A percentile compares a stretch with the other conserved stretches of the same genome.
Conservation (phyloP, 208 protist species). For the Kentomonas sorsogonicus region DNA sequence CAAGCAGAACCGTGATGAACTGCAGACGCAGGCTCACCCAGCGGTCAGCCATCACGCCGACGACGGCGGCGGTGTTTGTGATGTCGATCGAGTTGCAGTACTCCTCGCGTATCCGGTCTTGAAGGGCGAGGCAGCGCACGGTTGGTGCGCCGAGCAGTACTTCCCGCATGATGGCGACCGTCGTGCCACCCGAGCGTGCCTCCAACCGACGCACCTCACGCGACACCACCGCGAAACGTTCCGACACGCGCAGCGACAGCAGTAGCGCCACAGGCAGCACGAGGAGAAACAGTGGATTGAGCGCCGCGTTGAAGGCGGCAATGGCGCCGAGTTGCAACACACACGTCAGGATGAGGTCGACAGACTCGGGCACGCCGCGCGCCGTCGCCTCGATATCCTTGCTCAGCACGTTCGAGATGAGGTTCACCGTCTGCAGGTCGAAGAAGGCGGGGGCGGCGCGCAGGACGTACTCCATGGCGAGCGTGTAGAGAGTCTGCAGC, state of each 20-base stretch:
- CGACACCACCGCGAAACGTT: constrained; percentile 39
- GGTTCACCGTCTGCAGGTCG: constrained; percentile 32
- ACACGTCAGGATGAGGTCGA: constrained; percentile 36
- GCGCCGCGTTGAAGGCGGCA: constrained; percentile 31
- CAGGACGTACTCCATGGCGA: constrained; percentile 39
- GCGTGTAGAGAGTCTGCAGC: constrained; percentile 37
- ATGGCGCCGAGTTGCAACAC: constrained; percentile 38
- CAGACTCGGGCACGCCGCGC: constrained; percentile 29
- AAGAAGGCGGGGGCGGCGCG: constrained; percentile 45
- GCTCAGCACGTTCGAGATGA: constrained; percentile 33
- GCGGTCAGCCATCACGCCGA: constrained; percentile 44
- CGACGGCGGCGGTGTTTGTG: constrained; percentile 50
- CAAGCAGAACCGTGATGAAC: constrained; percentile 31
- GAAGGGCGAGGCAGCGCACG: constrained; percentile 50
- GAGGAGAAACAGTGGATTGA: constrained; percentile 54
- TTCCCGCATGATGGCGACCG: constrained; percentile 48
- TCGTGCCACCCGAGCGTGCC: constrained; percentile 31
- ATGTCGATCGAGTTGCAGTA: constrained; percentile 62
- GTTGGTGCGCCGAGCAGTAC: constrained; percentile 42
- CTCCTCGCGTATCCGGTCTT: constrained; percentile 58
- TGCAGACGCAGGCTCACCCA: constrained; percentile 60
- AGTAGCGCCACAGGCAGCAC: constrained; percentile 41
- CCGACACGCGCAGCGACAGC: constrained; percentile 34
- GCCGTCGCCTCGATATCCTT: constrained; percentile 44
- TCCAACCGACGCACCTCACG: constrained; percentile 55